Base-by-base conservation (phyloP, 257 asterid genomes). In the Solanum tarijense region DNA sequence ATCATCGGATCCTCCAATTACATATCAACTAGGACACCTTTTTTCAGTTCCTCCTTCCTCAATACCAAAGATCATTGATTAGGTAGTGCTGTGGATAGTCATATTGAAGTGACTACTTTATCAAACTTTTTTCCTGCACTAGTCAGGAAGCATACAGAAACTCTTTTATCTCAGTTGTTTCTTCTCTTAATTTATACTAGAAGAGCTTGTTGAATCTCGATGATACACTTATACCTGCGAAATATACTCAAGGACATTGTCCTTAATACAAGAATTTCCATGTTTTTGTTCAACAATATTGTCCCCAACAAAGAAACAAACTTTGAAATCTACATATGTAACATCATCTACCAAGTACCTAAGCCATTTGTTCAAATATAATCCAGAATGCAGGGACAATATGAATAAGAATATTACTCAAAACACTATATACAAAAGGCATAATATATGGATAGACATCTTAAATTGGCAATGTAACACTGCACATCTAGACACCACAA, bases 11-110 rank as follows among this genome's bases (percentile, higher is more conserved):
- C 89, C 95, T 6, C 92, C 91, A 31, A 85, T 91, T 46, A 29
- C 98, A 3, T 94, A 87, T 87, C 95, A 92, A 93, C 35, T 91
- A 34, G 98, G 96, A 87, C 92, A 89, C 83, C 87, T 93, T 85
- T 94, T 93, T 91, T 89, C 94, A 16, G 94, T 94, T 66, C 89
- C 99, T n/a, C 92, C 96, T 2, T 72, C 94, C 62, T 90, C 95
- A 21, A 82, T 48, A 74, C 93, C 91, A 3, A 96, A 95, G 95
- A 92, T 91, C 6, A 88, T 91, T 87, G 98, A 96, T 92, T 96
- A 88, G 92, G 39, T 86, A 18, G 76, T 87, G 34, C 20, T 41
- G 72, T 39, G 58, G 66, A 32, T 46, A 85, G 23, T 74, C 82
- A 69, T 25, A 31, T 31, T 82, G 11, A 79, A 79, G 36, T 14